These are phyloP conservation scores for Rosellinia necatrix DNA, from an alignment of 2,329 filamentous ascomycete species.

Conservation along the genomic window DNA sequence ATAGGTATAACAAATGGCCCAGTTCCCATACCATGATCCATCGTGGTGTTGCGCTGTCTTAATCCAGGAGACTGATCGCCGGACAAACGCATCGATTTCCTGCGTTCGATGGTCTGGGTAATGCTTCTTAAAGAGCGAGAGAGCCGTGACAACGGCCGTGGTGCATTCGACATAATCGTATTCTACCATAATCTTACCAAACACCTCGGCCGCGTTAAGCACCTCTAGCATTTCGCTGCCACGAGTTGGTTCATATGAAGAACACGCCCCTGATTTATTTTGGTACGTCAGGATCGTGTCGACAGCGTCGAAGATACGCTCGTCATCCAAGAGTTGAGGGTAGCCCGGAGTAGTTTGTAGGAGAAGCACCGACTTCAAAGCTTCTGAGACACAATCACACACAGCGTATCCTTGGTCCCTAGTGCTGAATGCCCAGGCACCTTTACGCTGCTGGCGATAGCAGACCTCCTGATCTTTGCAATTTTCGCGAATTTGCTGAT, in stretches of 20 bases:
- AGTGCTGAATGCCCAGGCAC: constrained; percentile 95
- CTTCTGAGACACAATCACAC: constrained; percentile 92
- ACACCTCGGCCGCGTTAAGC: constrained; percentile 95
- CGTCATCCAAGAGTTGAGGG: constrained; percentile 73
- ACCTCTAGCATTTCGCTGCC: constrained; percentile 79
- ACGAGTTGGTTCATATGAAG: constrained; percentile 85
- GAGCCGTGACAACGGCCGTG: constrained; percentile 86
- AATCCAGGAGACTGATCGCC: constrained; percentile 79
- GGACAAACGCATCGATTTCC: constrained; percentile 77
- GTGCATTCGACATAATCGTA: constrained; percentile 99
- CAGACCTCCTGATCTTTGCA: constrained; percentile 75
- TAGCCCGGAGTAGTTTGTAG: constrained; percentile 80
- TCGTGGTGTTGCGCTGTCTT: constrained; percentile 76
- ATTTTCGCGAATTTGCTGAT: constrained; percentile 88
- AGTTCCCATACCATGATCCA: constrained; percentile 96
- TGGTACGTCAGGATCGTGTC: constrained; percentile 93
- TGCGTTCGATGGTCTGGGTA: constrained; percentile 78
- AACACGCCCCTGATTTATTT: constrained; percentile 82
- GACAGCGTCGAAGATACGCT: constrained; percentile 82
- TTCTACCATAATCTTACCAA: constrained; percentile 96
- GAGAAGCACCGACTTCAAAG: constrained; percentile 81
- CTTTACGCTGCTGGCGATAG: constrained; percentile 89
- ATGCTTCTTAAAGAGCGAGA: constrained; percentile 79
- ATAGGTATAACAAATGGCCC: constrained; percentile 98
- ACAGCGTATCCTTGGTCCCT: constrained; percentile 92